These are phyloP conservation scores for Sporothrix curviconia DNA, from an alignment of 2,329 filamentous ascomycete genomes.

Conservation along the genomic window DNA sequence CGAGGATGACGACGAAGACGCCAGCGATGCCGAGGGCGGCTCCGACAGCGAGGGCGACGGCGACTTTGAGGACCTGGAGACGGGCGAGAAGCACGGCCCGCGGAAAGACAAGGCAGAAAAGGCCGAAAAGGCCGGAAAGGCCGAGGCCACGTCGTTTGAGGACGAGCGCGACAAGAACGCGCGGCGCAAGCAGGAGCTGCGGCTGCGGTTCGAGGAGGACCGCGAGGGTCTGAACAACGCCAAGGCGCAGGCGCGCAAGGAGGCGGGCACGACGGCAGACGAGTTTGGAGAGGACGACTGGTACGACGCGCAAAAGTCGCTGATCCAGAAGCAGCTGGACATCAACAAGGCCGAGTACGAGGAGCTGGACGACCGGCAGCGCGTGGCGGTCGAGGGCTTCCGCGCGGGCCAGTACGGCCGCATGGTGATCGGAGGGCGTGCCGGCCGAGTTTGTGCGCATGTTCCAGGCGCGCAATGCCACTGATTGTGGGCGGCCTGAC, in stretches of 20 bases:
- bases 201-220: conserved; percentile 91
- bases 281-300: conserved; percentile 97
- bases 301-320: conserved; percentile 95
- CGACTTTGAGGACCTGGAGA: conserved; percentile 79
- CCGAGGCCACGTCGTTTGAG: conserved; percentile 58
- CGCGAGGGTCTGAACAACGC: conserved; percentile 92
- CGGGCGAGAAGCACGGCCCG: conserved; percentile 54
- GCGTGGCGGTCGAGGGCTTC: conserved; percentile 80
- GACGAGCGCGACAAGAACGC: conserved; percentile 89
- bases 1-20: conserved; percentile 33
- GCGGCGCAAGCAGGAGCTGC: conserved; percentile 86
- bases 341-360: conserved; percentile 96
- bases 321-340: conserved; percentile 88
- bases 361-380: conserved; percentile 74
- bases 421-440: conserved; percentile 79
- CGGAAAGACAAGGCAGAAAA: conserved; percentile 34
- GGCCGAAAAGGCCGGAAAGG: conserved; percentile 77
- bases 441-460: conserved; percentile 81
- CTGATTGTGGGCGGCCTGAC: conserved; percentile 87
- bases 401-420: conserved; percentile 89
- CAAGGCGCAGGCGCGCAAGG: conserved; percentile 68
- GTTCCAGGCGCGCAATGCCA: conserved; percentile 76
- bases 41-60: conserved; percentile 68
- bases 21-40: conserved; percentile 43
- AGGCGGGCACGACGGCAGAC: conserved; percentile 53